Percentiles rank a stretch among this genome's conserved stretches.
Evolutionary conservation across 1,139 yeast genomes (phyloP).

Genomic region (Sugiyamaella neomexicana): DNA sequence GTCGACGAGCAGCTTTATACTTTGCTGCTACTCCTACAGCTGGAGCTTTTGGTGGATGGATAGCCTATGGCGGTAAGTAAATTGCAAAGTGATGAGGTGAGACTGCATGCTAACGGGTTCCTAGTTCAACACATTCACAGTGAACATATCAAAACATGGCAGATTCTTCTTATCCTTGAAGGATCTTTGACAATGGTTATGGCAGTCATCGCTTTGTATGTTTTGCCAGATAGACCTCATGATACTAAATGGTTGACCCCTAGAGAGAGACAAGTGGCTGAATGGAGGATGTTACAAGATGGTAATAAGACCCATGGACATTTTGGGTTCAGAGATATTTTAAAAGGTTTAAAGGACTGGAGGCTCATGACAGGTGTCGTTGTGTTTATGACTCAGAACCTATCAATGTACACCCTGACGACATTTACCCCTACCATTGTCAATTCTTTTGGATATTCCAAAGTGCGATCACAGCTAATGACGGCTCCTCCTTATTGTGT

Average conservation of each 20-base stretch:
- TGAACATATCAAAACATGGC: conserved; percentile 43
- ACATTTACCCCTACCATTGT: conserved; percentile 27
- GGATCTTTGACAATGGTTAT: conserved; percentile 40
- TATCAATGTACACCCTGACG: conserved; percentile 26
- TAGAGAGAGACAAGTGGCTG: conserved; percentile 23
- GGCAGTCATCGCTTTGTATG: conserved; percentile 35
- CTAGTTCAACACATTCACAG: conserved; percentile 37
- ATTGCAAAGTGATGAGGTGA: background rate
- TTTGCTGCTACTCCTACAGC: conserved; percentile 27
- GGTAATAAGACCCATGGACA: conserved; percentile 23
- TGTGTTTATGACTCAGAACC: conserved; percentile 28
- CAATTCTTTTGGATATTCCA: conserved; percentile 23
- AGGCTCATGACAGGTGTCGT: conserved; percentile 23
- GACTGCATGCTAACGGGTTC: background rate
- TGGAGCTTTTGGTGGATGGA: conserved; percentile 30
- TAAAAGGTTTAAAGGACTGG: conserved; percentile 22
- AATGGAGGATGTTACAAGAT: conserved; percentile 22
- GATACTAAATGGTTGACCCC: conserved; percentile 33
- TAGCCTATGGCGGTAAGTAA: conserved; percentile 27
- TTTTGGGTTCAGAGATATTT: conserved; percentile 20
- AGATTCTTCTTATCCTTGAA: conserved; percentile 60
- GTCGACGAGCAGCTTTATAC: conserved; percentile 45
- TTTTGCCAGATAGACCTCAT: conserved; percentile 45
- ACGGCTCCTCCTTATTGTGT: conserved; percentile 27
- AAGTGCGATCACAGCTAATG: conserved; percentile 23